Evolutionary conservation across 169 alveolate genomes (phyloP).

Genomic region (Plasmodium adleri): DNA sequence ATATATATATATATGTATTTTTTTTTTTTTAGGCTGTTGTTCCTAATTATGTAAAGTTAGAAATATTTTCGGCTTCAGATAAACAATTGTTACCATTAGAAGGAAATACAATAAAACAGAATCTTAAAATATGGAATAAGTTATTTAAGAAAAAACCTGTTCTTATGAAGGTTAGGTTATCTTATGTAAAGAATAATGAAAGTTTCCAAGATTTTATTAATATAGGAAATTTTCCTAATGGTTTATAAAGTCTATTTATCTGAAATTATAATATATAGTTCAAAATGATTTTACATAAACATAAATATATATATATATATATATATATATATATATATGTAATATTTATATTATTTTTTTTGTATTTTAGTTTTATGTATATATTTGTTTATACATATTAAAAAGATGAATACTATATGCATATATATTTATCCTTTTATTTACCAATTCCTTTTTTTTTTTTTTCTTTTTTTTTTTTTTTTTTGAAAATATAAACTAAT

Average conservation of each 20-base stretch:
- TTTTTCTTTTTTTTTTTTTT: conserved; percentile 19
- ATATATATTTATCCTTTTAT: no score
- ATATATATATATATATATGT: neutral
- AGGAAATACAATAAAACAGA: conserved; percentile 51
- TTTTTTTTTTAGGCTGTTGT: conserved; percentile 59
- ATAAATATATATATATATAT: neutral
- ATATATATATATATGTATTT: no score
- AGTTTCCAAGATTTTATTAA: conserved; percentile 70
- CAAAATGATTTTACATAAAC: neutral
- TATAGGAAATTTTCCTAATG: conserved; percentile 66
- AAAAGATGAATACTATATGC: neutral
- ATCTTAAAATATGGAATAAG: conserved; percentile 52
- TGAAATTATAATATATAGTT: neutral
- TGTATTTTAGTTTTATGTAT: neutral
- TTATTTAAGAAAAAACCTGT: conserved; percentile 69
- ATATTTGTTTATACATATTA: neutral
- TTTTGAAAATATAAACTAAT: conserved; percentile 28
- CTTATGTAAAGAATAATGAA: conserved; percentile 53
- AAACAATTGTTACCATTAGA: conserved; percentile 58
- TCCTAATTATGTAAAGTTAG: conserved; percentile 72
- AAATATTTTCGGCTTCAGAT: conserved; percentile 70
- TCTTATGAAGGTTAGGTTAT: conserved; percentile 75
- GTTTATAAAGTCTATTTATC: conserved; percentile 12
- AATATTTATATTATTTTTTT: neutral
- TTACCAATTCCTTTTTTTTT: neutral